Evolutionary conservation across 306 rosid genomes (phyloP), one percentile per base, ranked within the genome.

Genomic region (Ormosia emarginata): DNA sequence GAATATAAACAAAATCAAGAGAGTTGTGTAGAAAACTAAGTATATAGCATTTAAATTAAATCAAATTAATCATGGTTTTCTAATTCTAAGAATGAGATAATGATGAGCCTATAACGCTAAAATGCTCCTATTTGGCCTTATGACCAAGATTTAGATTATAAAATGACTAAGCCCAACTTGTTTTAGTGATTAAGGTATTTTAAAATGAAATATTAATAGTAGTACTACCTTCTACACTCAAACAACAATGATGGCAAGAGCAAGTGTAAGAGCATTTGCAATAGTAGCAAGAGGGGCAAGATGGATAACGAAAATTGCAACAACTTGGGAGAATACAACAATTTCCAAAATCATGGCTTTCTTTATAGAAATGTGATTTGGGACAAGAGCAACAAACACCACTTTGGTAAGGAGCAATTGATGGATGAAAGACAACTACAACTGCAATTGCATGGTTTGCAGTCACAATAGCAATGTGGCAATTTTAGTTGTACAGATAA

Each of bases 231-330:
- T 30, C 61, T 14, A 13, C 34, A 18, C 46, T 14, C 1, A 33
- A 5, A 47, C 90, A 90, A 76, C 91, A 79, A 79, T 90, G 85
- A 55, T 88, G 94, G 75, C 94, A 86, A 74, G 94, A 84, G 83
- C 91, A 88, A 53, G 83, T 65, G 81, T 89, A 86, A 44, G 87
- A 75, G 79, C 94, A 93, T 85, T 88, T 87, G 88, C 98, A 90
- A 87, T 81, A 81, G 92, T 88, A 88, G 84, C 92, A 90, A 79
- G 88, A 82, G 57, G 88, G 84, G 71, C 89, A 82, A 1, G 91
- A 66, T 49, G 75, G 86, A 32, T 88, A 81, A 43, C 85, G 85
- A 74, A 83, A 87, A 69, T 72, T 53, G 93, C 95, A 90, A 79
- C 87, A 83, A 39, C 46, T 62, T 75, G 89, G 90, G 72, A 84